These are phyloP conservation scores for Lentinus brumalis DNA, from an alignment of 768 basidiomycete genomes.

Conservation along the genomic window DNA sequence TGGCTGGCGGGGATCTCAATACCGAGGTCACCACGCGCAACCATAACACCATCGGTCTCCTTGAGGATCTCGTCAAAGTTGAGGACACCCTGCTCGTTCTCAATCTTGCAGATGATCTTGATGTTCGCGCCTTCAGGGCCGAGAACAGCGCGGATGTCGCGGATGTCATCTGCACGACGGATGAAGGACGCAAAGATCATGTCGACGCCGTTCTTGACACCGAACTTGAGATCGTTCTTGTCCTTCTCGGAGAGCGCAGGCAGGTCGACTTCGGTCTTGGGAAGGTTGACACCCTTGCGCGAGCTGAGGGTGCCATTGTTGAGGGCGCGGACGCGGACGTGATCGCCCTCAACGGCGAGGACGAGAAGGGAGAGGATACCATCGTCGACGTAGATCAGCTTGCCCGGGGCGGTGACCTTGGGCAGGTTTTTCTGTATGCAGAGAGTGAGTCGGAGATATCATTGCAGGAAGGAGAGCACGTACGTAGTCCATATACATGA, in stretches of 20 bases:
- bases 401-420: constrained; percentile 96
- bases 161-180: constrained; percentile 91
- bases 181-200: constrained; percentile 99
- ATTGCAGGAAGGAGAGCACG: constrained; percentile 32
- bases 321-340: constrained; percentile 80
- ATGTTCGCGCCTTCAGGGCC: constrained; percentile 94
- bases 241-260: constrained; percentile 98
- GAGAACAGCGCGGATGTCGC: constrained; percentile 89
- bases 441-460: constrained; percentile 8
- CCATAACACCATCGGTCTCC: constrained; percentile 98
- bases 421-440: constrained; percentile 74
- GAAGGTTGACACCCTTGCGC: constrained; percentile 98
- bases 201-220: constrained; percentile 97
- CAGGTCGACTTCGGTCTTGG: constrained; percentile 96
- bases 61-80: constrained; percentile 99
- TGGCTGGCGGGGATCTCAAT: constrained; percentile 99
- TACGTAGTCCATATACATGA: constrained; percentile 94
- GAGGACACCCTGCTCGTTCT: constrained; percentile 98
- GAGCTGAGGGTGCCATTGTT: constrained; percentile 94
- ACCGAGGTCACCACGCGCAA: constrained; percentile 98
- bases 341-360: constrained; percentile 79
- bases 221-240: constrained; percentile 91
- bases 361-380: constrained; percentile 95
- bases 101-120: constrained; percentile 99
- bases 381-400: constrained; percentile 97